Evolutionary conservation across 225 moss, liverwort and hornwort genomes (phyloP).

Genomic region (Polytrichum formosum): DNA sequence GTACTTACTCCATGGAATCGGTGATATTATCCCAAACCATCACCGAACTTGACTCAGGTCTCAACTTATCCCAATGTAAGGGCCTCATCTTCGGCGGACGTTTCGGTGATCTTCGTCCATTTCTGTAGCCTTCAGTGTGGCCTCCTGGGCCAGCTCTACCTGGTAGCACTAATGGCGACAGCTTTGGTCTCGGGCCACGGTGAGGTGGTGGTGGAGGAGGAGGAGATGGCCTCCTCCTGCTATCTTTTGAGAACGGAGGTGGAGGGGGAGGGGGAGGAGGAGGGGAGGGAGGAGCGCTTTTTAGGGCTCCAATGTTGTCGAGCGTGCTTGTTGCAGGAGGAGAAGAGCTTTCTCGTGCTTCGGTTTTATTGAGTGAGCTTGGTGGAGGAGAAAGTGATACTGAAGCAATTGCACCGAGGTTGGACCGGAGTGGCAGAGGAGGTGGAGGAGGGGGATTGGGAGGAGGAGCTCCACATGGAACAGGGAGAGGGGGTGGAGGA

Average conservation of each 20-base stretch:
- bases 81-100: conserved; percentile 74
- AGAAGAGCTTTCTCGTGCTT: neutral
- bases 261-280: conserved; percentile 12
- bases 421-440: conserved; percentile 38
- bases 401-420: conserved; percentile 4
- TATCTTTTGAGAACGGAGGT: conserved; percentile 14
- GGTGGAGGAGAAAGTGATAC: conserved; percentile 4
- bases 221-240: conserved; percentile 18
- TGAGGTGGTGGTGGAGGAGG: conserved; percentile 23
- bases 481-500: conserved; percentile 49
- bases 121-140: conserved; percentile 19
- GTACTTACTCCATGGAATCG: conserved; percentile 81
- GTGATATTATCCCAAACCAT: conserved; percentile 92
- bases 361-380: neutral
- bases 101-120: conserved; percentile 18
- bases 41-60: conserved; percentile 48
- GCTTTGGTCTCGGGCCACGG: conserved; percentile 28
- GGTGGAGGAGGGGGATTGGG: conserved; percentile 41
- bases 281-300: conserved; percentile 32
- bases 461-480: conserved; percentile 30
- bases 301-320: neutral
- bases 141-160: conserved; percentile 26
- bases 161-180: conserved; percentile 32
- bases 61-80: conserved; percentile 92
- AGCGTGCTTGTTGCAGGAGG: neutral